Evolutionary conservation across 441 rosid species (phyloP).

Genomic region (Omphalea diandra): DNA sequence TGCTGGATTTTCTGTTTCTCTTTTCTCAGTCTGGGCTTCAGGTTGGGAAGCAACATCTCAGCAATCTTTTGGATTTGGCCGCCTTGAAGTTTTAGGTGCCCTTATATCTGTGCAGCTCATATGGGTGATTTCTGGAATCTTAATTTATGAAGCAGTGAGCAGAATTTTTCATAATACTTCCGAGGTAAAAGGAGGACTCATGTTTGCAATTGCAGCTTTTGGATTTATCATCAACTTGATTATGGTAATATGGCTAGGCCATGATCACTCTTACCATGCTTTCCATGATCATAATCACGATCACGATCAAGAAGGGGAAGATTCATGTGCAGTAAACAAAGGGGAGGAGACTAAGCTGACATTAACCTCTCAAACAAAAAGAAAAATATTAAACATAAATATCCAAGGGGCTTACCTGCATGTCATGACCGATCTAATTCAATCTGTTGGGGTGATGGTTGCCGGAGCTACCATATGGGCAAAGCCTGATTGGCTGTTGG

Average conservation of each 20-base stretch:
- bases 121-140: slow-evolving; percentile 67
- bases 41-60: slow-evolving; percentile 56
- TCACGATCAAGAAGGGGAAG: slow-evolving; percentile 30
- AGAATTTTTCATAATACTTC: slow-evolving; percentile 46
- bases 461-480: slow-evolving; percentile 70
- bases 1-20: slow-evolving; percentile 55
- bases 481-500: slow-evolving; percentile 52
- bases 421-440: slow-evolving; percentile 69
- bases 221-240: slow-evolving; percentile 58
- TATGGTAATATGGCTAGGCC: slow-evolving; percentile 54
- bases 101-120: slow-evolving; percentile 73
- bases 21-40: slow-evolving; percentile 60
- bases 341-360: slow-evolving; percentile 37
- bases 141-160: slow-evolving; percentile 55
- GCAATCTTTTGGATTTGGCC: slow-evolving; percentile 63
- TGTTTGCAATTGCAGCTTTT: slow-evolving; percentile 65
- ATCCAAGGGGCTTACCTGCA: slow-evolving; percentile 83
- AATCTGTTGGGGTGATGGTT: slow-evolving; percentile 68
- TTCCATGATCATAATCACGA: slow-evolving; percentile 15
- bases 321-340: slow-evolving; percentile 19
- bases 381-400: slow-evolving; percentile 49
- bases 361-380: slow-evolving; percentile 26
- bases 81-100: slow-evolving; percentile 76
- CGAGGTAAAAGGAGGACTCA: slow-evolving; percentile 52
- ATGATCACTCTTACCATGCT: slow-evolving; percentile 30